Conservation (phyloP, 805 yeast genomes). For the Blastobotrys americana region DNA sequence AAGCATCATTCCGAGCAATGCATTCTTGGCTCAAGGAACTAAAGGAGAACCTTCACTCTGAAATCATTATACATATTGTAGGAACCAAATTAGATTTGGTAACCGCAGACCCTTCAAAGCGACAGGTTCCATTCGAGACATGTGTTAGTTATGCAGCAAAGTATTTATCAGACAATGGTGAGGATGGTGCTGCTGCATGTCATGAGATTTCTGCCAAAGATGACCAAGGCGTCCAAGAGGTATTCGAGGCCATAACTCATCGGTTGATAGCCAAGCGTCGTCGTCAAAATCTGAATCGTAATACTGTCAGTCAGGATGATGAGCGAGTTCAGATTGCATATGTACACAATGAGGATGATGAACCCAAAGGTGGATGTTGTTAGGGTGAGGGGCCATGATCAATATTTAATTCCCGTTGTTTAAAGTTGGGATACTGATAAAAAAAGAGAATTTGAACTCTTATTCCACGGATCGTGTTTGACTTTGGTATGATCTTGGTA, state of each 20-base stretch:
- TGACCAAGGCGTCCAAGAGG: slow-evolving; percentile 31
- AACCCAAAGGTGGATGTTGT: slow-evolving; percentile 20
- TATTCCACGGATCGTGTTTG: no score
- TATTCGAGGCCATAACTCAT: slow-evolving; percentile 29
- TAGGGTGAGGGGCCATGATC: no score
- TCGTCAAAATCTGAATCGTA: slow-evolving; percentile 15
- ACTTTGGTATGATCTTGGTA: no score
- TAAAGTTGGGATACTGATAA: no score
- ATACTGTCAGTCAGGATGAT: slow-evolving; percentile 16
- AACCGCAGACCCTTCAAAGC: slow-evolving; percentile 27
- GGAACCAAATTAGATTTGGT: slow-evolving; percentile 32
- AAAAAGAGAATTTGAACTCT: no score
- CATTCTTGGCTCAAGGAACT: slow-evolving; percentile 31
- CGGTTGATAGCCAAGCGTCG: slow-evolving; percentile 20
- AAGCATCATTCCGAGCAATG: slow-evolving; percentile 30
- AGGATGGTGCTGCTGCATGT: slow-evolving; percentile 25
- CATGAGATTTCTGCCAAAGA: slow-evolving; percentile 32
- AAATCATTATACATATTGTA: slow-evolving; percentile 29
- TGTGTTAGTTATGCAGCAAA: slow-evolving; percentile 28
- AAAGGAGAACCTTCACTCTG: slow-evolving; percentile 24
- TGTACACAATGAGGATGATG: slow-evolving; percentile 25
- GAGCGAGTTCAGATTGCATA: slow-evolving; percentile 20
- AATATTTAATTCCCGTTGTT: no score
- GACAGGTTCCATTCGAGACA: slow-evolving; percentile 30
- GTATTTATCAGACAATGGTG: slow-evolving; percentile 19